Base-by-base conservation (phyloP, 2,329 filamentous ascomycete species). In the Colletotrichum camelliae region DNA sequence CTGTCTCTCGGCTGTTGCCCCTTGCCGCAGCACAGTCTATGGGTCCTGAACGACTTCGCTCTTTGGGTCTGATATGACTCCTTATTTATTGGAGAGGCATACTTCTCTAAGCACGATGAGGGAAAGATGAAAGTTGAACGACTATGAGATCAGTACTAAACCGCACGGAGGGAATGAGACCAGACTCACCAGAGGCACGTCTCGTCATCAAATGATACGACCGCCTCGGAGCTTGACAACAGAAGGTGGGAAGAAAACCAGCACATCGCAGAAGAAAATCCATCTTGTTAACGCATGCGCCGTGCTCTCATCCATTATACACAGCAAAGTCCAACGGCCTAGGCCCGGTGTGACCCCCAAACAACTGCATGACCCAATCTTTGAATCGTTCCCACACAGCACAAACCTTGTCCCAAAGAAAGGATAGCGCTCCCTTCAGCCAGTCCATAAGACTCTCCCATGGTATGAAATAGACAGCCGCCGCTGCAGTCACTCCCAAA, bases 381-480 rank as follows among this genome's bases (percentile, higher is more conserved):
- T 67, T 72, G 1, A 67, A 67, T 18, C 21, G 24, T 43, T 72
- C 37, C 61, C 61, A 72, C 1, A 72, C 8, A 29, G 18, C 35
- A 37, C 69, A 52, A 27, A 72, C 57, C 60, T 57, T 72, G 60
- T n/a, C 69, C 69, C 69, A 72, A 31, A 72, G 24, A 27, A 29
- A 35, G 9, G 13, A 52, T 3, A 72, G 29, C 5, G 69, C 69
- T n/a, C 48, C 48, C 18, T 33, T 72, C 69, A 72, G 39, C 69
- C 69, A 67, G 5, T 7, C 43, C 7, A 72, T 67, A 7, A 72
- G 57, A 35, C 61, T 67, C 31, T 72, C 61, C 69, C 61, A 72
- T 21, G 69, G 69, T 15, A 72, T 43, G 39, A 72, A 67, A 39
- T 72, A 67, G 16, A 72, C 61, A 62, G 69, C 69, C 4, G 69